Evolutionary conservation across 345 rosid species (phyloP).

Genomic region (Eucalyptus erythrocorys): DNA sequence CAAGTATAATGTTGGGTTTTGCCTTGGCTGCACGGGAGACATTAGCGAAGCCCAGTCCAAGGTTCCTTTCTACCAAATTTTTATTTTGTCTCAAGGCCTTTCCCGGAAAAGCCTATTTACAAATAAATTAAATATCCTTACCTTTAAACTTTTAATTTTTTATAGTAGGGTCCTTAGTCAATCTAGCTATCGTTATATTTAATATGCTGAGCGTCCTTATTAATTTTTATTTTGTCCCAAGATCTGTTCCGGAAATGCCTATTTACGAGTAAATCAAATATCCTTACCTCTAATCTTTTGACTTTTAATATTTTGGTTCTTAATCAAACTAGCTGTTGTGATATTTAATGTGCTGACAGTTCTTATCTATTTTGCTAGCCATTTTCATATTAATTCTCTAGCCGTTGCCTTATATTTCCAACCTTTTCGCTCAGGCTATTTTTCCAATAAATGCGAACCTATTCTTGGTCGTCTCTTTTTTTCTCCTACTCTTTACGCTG

Average conservation of each 20-base stretch:
- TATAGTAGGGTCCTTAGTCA: not conserved
- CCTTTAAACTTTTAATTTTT: not conserved
- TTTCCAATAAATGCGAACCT: not conserved
- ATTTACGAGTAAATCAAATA: not conserved
- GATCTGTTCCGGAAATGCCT: not conserved
- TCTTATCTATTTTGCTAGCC: not conserved
- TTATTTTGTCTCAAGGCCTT: not conserved
- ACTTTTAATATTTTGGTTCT: not conserved
- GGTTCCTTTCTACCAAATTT: not conserved
- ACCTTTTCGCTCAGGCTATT: not conserved
- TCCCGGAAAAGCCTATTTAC: not conserved
- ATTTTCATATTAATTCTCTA: not conserved
- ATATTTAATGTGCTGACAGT: not conserved
- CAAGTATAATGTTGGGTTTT: not conserved
- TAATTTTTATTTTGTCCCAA: not conserved
- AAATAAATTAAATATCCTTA: not conserved
- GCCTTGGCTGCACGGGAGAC: not conserved
- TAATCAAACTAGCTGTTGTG: not conserved
- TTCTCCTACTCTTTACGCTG: not conserved
- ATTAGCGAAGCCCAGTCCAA: not conserved
- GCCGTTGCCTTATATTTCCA: not conserved
- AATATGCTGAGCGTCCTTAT: not conserved
- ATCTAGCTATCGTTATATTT: not conserved
- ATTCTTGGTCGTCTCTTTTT: not conserved
- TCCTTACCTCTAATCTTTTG: not conserved